These are phyloP conservation scores for Yarrowia alimentaria DNA, from an alignment of 805 yeast genomes.

Conservation along the genomic window DNA sequence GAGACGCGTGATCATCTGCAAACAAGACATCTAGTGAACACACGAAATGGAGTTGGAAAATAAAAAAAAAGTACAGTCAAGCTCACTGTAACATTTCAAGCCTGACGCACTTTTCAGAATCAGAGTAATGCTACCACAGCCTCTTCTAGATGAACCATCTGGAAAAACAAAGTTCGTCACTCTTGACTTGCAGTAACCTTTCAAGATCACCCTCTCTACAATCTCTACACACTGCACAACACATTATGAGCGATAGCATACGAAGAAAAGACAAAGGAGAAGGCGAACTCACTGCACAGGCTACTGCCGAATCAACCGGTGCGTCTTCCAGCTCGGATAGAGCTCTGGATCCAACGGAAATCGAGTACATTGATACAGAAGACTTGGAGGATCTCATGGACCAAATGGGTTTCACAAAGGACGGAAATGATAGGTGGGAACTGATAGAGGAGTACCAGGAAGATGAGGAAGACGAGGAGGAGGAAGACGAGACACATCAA, in stretches of 20 bases:
- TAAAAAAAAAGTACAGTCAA: too few species aligned
- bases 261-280: neutral
- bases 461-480: neutral
- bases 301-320: too few species aligned
- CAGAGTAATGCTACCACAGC: too few species aligned
- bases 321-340: neutral
- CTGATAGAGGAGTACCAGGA: conserved; percentile 6
- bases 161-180: too few species aligned
- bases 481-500: neutral
- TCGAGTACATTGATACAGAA: conserved; percentile 12
- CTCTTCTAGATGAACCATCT: too few species aligned
- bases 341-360: neutral
- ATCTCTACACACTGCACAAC: neutral
- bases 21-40: too few species aligned
- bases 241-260: conserved; percentile 7
- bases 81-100: too few species aligned
- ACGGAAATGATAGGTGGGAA: conserved; percentile 8
- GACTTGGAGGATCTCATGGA: conserved; percentile 20
- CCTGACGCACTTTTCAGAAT: too few species aligned
- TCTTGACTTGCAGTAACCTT: too few species aligned
- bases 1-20: too few species aligned
- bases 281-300: neutral
- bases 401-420: conserved; percentile 13
- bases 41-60: too few species aligned
- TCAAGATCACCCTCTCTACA: too few species aligned